These are phyloP conservation scores for Fonsecaea erecta DNA, from an alignment of 2,329 filamentous ascomycete genomes.

Conservation along the genomic window DNA sequence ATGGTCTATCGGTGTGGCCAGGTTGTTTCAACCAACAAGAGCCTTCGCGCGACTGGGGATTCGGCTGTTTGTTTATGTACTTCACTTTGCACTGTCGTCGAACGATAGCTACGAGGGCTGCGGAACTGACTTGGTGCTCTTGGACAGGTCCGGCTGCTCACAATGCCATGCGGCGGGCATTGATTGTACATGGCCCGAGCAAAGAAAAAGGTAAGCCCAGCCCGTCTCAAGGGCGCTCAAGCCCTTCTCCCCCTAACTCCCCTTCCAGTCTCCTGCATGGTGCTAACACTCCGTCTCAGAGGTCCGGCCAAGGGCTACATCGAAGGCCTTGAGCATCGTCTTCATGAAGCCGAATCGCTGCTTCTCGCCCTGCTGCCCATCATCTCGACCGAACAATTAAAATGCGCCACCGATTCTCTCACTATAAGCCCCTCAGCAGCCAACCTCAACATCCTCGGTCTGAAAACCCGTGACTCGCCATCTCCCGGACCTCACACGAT, in stretches of 20 bases:
- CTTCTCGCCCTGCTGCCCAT: conserved; percentile 46
- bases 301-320: conserved; percentile 55
- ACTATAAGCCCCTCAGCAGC: conserved; percentile 1
- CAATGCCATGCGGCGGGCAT: conserved; percentile 34
- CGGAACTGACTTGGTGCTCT: conserved; percentile 16
- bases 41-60: neutral
- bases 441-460: conserved; percentile 8
- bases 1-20: neutral
- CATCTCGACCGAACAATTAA: conserved; percentile 43
- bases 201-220: conserved; percentile 33
- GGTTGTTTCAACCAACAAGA: neutral
- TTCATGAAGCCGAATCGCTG: conserved; percentile 49
- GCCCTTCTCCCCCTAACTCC: neutral
- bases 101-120: neutral
- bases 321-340: conserved; percentile 50
- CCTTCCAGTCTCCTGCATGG: neutral
- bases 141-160: conserved; percentile 31
- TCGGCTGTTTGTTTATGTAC: conserved; percentile 14
- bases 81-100: conserved; percentile 4
- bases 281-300: conserved; percentile 36
- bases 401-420: conserved; percentile 35
- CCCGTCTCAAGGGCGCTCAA: neutral
- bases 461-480: conserved; percentile 30
- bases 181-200: conserved; percentile 35
- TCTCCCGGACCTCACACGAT: conserved; percentile 28